Percentiles rank a stretch among this genome's conserved stretches.
phyloP scores from a whole-genome alignment of 179 eudicot genomes.

The Drosera spatulata region DNA sequence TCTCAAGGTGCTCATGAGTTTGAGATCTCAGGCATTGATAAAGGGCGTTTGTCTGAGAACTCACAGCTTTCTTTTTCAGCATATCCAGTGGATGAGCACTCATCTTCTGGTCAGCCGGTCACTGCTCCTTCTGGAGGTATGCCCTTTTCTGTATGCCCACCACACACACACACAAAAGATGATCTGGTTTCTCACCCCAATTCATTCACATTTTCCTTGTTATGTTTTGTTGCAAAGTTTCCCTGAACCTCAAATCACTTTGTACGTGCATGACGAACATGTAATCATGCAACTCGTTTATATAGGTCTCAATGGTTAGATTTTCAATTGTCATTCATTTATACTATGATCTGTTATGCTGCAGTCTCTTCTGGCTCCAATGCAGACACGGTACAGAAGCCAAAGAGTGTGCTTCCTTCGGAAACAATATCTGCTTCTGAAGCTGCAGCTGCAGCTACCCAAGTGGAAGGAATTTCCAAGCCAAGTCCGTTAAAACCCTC shows the following conservation, averaged over 20 bases:
- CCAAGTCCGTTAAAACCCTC: constrained; percentile 11
- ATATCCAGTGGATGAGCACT: neutral
- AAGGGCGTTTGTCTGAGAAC: constrained; percentile 8
- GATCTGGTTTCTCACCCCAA: neutral
- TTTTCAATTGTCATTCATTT: neutral
- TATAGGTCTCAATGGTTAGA: neutral
- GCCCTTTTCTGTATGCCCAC: neutral
- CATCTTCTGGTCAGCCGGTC: neutral
- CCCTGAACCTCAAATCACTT: neutral
- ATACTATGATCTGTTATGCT: neutral
- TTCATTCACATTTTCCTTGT: neutral
- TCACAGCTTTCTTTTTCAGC: constrained; percentile 2
- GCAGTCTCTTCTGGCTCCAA: neutral
- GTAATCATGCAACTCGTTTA: neutral
- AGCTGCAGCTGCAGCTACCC: constrained; percentile 7
- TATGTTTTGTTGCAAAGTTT: neutral
- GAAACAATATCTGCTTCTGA: neutral
- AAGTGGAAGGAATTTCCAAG: constrained; percentile 2
- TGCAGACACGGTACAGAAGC: neutral
- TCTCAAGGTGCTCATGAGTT: constrained; percentile 9
- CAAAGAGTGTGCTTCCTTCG: neutral
- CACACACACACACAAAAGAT: too few relatives aligned
- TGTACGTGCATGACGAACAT: neutral
- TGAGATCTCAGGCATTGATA: constrained; percentile 14
- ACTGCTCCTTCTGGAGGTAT: neutral